Evolutionary conservation across 495 filamentous ascomycete genomes (phyloP), one percentile per base, ranked within the genome.

Genomic region (Neurospora sp.): DNA sequence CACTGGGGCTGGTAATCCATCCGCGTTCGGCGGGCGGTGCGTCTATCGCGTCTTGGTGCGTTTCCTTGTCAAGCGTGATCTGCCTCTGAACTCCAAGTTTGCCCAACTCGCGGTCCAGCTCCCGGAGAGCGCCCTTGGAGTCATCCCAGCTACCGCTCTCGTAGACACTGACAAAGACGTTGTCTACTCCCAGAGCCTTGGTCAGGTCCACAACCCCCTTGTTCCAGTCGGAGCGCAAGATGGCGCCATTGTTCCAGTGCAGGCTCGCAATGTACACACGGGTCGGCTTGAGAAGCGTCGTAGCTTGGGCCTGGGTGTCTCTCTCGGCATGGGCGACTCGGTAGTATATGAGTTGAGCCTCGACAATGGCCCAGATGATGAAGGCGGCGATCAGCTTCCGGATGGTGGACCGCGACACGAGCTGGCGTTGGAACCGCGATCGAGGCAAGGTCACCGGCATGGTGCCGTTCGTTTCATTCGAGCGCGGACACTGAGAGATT

Each of bases 121-220:
- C 85, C n/a, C 79, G 78, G 72, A 94, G 80, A 6, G 87, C 89
- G 3, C 80, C 87, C 80, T 92, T 93, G 12, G 89, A 88, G 72
- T 89, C 80, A 79, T 94, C 92, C 82, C 86, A 90, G 77, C 90
- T 92, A 9, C 91, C 91, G 71, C 87, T 90, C 76, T 94, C 92
- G 74, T 88, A 88, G 20, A 93, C 84, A 42, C 87, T 89, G 68
- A 94, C 85, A 76, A 88, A 93, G 14, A 93, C 84, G 76, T 94
- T 93, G n/a, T 85, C 83, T 0, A 87, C 74, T 0, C 91, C 92
- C 2, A 93, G 81, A 18, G 84, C 75, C 39, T 82, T 76, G 31
- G 86, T 84, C 42, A 94, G 82, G 1, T 86, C 81, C 2, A 91
- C 20, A 7, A 93, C 80, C 2, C 87, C 88, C 37, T 82, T 75